These are phyloP conservation scores for Mortierella sp. DNA, from an alignment of 371 early-diverging fungal species.

Conservation along the genomic window DNA sequence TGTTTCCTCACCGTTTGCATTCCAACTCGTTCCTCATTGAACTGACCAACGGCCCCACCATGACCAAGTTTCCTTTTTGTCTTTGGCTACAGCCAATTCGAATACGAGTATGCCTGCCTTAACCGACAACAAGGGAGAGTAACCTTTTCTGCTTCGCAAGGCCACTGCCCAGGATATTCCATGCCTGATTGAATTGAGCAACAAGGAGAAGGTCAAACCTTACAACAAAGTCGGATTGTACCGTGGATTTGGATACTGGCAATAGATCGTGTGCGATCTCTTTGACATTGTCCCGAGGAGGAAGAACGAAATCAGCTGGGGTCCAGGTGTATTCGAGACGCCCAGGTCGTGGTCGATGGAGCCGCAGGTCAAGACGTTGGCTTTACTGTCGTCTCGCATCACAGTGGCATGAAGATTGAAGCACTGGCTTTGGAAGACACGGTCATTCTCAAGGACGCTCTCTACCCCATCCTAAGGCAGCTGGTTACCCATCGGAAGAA, in stretches of 20 bases:
- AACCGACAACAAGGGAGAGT: conserved; percentile 21
- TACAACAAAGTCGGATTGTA: conserved; percentile 12
- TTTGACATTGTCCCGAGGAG: background rate
- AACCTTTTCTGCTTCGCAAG: conserved; percentile 26
- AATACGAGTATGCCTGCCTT: conserved; percentile 47
- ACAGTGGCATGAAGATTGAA: conserved; percentile 4
- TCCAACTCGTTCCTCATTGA: too few relatives aligned
- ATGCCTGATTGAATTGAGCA: conserved; percentile 19
- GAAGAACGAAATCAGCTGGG: too few relatives aligned
- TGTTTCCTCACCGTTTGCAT: too few relatives aligned
- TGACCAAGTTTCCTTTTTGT: background rate
- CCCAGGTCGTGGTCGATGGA: conserved; percentile 25
- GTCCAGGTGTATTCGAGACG: conserved; percentile 10
- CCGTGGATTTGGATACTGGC: conserved; percentile 21
- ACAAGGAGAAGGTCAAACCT: background rate
- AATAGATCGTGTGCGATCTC: conserved; percentile 24
- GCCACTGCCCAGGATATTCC: conserved; percentile 28
- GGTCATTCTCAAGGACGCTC: background rate
- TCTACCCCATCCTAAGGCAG: conserved; percentile 22
- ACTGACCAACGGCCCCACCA: too few relatives aligned
- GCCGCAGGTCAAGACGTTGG: conserved; percentile 29
- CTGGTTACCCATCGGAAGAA: conserved; percentile 10
- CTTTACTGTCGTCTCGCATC: background rate
- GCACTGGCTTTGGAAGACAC: conserved; percentile 14
- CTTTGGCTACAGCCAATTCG: conserved; percentile 19